A percentile compares a stretch with the other conserved stretches of the same genome.
Conservation (phyloP, 345 rosid species). For the Gossypioides kirkii region DNA sequence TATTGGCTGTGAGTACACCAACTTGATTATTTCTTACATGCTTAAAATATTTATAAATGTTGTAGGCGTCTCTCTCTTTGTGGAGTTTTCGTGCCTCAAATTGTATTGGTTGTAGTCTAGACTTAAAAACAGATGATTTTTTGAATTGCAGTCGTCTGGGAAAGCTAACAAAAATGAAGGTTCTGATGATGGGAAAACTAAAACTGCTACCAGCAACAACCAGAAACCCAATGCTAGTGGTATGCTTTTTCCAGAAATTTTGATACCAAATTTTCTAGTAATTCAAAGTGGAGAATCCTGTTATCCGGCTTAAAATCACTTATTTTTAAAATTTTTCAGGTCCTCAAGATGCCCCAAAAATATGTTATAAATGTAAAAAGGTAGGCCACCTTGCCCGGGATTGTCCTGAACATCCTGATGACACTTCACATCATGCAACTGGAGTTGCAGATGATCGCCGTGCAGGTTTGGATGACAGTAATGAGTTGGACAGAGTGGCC, state of each 20-base stretch:
- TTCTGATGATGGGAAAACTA: conserved; percentile 27
- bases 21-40: neutral
- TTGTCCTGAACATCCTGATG: conserved; percentile 63
- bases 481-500: conserved; percentile 62
- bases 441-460: conserved; percentile 18
- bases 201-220: conserved; percentile 22
- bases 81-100: neutral
- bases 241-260: neutral
- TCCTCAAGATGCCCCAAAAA: conserved; percentile 60
- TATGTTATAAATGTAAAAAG: conserved; percentile 88
- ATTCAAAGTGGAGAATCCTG: neutral
- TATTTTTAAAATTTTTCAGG: conserved; percentile 34
- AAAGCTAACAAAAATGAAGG: conserved; percentile 55
- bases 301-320: conserved; percentile 1
- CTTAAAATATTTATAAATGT: neutral
- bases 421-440: conserved; percentile 24
- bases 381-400: conserved; percentile 84
- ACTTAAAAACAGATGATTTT: conserved; percentile 12
- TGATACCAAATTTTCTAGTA: neutral
- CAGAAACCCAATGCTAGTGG: conserved; percentile 46
- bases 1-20: conserved; percentile 71
- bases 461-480: conserved; percentile 18
- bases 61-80: neutral
- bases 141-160: conserved; percentile 69
- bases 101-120: neutral